These are phyloP conservation scores for Pseudevernia furfuracea DNA, from an alignment of 495 filamentous ascomycete genomes.

Conservation along the genomic window DNA sequence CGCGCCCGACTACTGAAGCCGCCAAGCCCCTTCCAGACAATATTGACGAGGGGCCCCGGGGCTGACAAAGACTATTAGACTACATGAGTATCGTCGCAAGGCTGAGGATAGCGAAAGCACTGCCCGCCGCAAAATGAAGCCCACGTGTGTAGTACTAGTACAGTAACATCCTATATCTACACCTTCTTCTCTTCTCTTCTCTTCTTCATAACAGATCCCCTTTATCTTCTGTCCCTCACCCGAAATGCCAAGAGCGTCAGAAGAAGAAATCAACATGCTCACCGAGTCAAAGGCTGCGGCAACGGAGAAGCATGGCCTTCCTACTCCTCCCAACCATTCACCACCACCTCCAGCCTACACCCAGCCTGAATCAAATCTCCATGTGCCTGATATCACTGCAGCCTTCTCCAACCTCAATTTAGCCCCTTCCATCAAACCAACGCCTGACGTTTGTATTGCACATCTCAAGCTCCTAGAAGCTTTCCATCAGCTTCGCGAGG, in stretches of 20 bases:
- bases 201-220: too few relatives aligned
- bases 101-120: not conserved
- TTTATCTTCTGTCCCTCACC: too few relatives aligned
- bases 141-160: too few relatives aligned
- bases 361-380: not conserved
- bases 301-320: not conserved
- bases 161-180: not conserved
- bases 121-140: not conserved
- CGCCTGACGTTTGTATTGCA: conserved; percentile 50
- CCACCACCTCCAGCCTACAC: not conserved
- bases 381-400: conserved; percentile 16
- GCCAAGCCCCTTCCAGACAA: too few relatives aligned
- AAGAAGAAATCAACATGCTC: not conserved
- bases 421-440: conserved; percentile 19
- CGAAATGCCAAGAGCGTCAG: not conserved
- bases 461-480: conserved; percentile 72
- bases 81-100: not conserved
- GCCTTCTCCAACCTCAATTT: conserved; percentile 25
- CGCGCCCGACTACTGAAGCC: too few relatives aligned
- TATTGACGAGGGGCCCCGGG: too few relatives aligned
- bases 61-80: too few relatives aligned
- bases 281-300: not conserved
- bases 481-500: conserved; percentile 59
- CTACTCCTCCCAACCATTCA: not conserved
- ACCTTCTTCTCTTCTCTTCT: not conserved